Base-by-base conservation (phyloP, 345 rosid genomes). In the Passiflora organensis region DNA sequence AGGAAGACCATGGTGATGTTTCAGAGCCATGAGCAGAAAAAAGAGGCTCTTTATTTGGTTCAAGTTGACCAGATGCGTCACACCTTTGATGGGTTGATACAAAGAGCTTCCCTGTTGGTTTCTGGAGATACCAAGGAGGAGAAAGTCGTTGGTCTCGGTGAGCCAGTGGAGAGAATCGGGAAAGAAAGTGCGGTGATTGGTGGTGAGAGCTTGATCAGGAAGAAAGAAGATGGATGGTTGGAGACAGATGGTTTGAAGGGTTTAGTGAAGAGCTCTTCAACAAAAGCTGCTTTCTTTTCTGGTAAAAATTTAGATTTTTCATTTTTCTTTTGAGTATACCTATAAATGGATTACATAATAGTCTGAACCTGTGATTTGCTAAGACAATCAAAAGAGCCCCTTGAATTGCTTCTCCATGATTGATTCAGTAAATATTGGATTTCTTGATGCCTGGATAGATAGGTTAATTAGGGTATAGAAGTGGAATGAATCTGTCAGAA, bases 71-170 rank as follows among this genome's bases (percentile, higher is more conserved):
- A 65, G 74, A 52, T 76, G 70, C 75, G 72, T 32, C 75, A 38
- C 53, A 59, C 55, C 46, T 77, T 83, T 23, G 84, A 73, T 73
- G 79, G 59, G 58, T 62, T 83, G 59, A 80, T 83, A 46, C 82
- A 68, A 48, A 73, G 54, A 63, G 81, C 82, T 54, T 75, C 82
- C 14, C 22, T 37, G 53, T 25, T 78, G 67, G 78, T 83, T 66
- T 74, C 72, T 13, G 86, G 84, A 22, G 82, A 62, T 55, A 43
- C 65, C 55, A 64, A 42, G 58, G 48, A n/a, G 60, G 72, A 48
- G 25, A 52, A 66, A 51, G 25, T 42, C 41, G 21, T 37, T 52
- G 43, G 23, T 49, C 55, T 64, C 36, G 37, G 5, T 25, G 78
- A 65, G 4, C 50, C 71, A 10, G 67, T 39, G 20, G 64, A 59